Percentiles rank a stretch among this genome's conserved stretches.
phyloP scores from a whole-genome alignment of 2,329 filamentous ascomycete species.

The Verticillium isaacii region DNA sequence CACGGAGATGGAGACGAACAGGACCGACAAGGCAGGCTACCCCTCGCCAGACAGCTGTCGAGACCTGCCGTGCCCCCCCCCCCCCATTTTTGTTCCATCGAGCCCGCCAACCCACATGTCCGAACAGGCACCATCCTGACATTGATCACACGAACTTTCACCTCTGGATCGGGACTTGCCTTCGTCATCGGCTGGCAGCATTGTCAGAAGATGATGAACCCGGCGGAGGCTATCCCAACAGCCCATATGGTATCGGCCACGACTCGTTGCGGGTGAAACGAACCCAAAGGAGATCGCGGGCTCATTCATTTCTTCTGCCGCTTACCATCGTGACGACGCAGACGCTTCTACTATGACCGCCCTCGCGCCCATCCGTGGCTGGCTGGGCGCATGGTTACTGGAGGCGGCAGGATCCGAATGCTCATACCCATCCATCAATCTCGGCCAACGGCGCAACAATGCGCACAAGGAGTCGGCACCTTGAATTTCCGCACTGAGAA shows the following conservation, averaged over 20 bases:
- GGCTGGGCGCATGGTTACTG: too few species aligned
- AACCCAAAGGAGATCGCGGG: too few species aligned
- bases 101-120: not conserved
- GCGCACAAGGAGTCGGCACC: not conserved
- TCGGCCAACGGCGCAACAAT: too few species aligned
- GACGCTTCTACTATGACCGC: not conserved
- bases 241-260: too few species aligned
- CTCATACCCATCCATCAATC: too few species aligned
- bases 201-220: not conserved
- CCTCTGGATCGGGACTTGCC: not conserved
- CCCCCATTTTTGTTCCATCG: not conserved
- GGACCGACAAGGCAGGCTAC: not conserved
- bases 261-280: too few species aligned
- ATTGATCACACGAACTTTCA: not conserved
- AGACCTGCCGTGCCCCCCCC: not conserved
- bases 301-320: not conserved
- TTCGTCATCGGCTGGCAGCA: not conserved
- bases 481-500: not conserved
- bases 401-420: too few species aligned
- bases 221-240: not conserved
- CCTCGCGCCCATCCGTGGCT: too few species aligned
- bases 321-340: not conserved
- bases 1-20: not conserved
- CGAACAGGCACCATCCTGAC: not conserved
- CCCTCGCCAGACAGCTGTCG: not conserved